Base-by-base conservation (phyloP, 176 grass and related monocot species). In the Secale cereale region DNA sequence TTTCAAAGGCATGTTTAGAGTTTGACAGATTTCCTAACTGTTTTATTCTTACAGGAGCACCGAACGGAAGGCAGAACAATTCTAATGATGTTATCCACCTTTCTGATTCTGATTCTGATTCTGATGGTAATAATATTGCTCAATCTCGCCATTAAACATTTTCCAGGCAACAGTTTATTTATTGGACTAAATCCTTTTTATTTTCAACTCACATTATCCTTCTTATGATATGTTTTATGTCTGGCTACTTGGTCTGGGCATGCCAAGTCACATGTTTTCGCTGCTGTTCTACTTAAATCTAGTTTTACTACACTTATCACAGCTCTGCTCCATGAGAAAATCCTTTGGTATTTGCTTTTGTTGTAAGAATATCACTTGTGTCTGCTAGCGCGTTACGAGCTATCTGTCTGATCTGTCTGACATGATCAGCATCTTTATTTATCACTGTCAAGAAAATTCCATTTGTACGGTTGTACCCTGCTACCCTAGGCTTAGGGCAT, bases 91-190 rank as follows among this genome's bases (percentile, higher is more conserved):
- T 62, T 88, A 66, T 93, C 56, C 23, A 75, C 26, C 69, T 98
- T 70, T 73, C 76, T 37, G 77, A 82, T 31, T 90, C 87, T 43
- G 92, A 91, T 65, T 92, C 87, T 41, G 92, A 93, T 30, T 86
- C 85, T 85, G 93, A 98, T 92, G 93, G 95, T 97, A 89, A 77
- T 30, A 25, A 5, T 54, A 27, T 16, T 66, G 78, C 74, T 46
- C 11, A 15, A 50, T 76, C 81, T 46, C 48, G 67, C 73, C 27
- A 19, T 59, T 36, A 80, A 50, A 70, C 39, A 75, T 63, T 68
- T 69, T 81, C 41, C 37, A 70, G 69, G 37, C 57, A 83, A 78
- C n/a, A 56, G 27, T 83, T 71, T 83, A 54, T 33, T 70, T 74
- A 14, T 88, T 57, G 11, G 12, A 41, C 10, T 37, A 31, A 78